Percentiles rank a stretch among this genome's conserved stretches.
Evolutionary conservation across 371 early-diverging fungal genomes (phyloP).

Genomic region (Mortierella polycephala): DNA sequence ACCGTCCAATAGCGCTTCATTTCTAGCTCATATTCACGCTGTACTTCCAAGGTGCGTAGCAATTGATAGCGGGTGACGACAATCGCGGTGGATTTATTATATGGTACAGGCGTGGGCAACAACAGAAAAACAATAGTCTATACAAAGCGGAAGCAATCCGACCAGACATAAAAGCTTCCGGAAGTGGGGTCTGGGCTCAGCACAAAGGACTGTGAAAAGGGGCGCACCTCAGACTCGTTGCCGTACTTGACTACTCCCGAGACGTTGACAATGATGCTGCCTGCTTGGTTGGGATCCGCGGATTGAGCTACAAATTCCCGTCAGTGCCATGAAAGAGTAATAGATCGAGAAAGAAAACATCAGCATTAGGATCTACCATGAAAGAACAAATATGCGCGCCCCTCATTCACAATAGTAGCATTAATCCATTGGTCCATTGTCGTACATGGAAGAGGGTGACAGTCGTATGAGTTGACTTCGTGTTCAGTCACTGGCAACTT

Average conservation of each 20-base stretch:
- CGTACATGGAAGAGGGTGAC: conserved; percentile 71
- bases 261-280: conserved; percentile 66
- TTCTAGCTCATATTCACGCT: too few relatives aligned
- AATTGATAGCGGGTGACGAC: too few relatives aligned
- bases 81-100: background rate
- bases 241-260: conserved; percentile 72
- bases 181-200: conserved; percentile 67
- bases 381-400: too few relatives aligned
- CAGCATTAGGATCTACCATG: too few relatives aligned
- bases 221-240: conserved; percentile 60
- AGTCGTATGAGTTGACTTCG: conserved; percentile 69
- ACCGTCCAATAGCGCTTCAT: too few relatives aligned
- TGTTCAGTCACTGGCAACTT: conserved; percentile 72
- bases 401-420: background rate
- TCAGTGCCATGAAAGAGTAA: background rate
- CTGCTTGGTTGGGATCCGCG: conserved; percentile 59
- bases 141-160: conserved; percentile 61
- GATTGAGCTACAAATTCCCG: conserved; percentile 5
- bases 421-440: background rate
- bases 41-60: too few relatives aligned
- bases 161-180: conserved; percentile 67
- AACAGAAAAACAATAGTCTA: background rate
- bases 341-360: background rate
- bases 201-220: conserved; percentile 77
- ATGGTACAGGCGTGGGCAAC: background rate